phyloP scores from a whole-genome alignment of 2,329 filamentous ascomycete species.

The Penicillium sclerotiorum region DNA sequence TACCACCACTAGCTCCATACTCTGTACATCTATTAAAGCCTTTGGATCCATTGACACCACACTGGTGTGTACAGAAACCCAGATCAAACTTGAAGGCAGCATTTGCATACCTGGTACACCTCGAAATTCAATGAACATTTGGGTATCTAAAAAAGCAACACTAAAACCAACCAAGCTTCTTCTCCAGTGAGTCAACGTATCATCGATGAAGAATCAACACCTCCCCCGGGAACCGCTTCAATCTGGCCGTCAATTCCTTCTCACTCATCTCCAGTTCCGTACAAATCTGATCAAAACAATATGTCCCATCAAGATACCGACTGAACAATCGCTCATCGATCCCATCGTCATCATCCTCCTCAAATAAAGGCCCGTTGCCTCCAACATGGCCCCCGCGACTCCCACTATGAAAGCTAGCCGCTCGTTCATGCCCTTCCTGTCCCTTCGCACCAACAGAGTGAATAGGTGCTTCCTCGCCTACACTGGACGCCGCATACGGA shows the following conservation, averaged over 20 bases:
- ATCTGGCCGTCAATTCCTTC: slow-evolving; percentile 45
- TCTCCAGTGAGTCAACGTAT: slow-evolving; percentile 9
- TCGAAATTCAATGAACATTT: no score
- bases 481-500: slow-evolving; percentile 29
- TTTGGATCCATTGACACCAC: no score
- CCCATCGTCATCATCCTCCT: slow-evolving; percentile 37
- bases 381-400: slow-evolving; percentile 19
- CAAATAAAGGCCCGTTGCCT: slow-evolving; percentile 24
- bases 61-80: no score
- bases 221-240: slow-evolving; percentile 48
- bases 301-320: slow-evolving; percentile 51
- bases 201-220: slow-evolving; percentile 52
- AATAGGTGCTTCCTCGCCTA: slow-evolving; percentile 22
- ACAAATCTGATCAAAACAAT: slow-evolving; percentile 55
- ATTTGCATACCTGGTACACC: no score
- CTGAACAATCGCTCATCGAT: slow-evolving; percentile 42
- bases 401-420: slow-evolving; percentile 32
- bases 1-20: no score
- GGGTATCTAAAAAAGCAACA: no score
- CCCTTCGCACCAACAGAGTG: slow-evolving; percentile 12
- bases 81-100: no score
- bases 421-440: slow-evolving; percentile 23
- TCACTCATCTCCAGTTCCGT: slow-evolving; percentile 54
- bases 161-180: neutral
- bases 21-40: no score